Base-by-base conservation (phyloP, 2,329 filamentous ascomycete genomes). In the Sporothrix luriei region DNA sequence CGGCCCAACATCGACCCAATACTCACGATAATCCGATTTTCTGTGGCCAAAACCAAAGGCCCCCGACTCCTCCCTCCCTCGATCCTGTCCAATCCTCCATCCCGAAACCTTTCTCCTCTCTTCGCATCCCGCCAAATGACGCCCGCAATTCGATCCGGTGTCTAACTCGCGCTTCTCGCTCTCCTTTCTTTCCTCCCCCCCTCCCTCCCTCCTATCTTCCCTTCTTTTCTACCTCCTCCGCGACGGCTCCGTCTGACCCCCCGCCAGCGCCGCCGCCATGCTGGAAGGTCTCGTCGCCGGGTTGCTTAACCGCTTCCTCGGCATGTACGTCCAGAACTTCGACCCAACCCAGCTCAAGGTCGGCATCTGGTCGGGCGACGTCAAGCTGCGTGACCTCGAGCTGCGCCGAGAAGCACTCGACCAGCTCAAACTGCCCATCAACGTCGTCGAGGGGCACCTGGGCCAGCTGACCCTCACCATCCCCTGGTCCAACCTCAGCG, bases 261-360 rank as follows among this genome's bases (percentile, higher is more conserved):
- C 48, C n/a, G 16, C 49, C 54, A 14, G 33, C 75, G 76, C 79
- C 79, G 79, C 82, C 85, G 85, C 79, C 77, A 99, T 99, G 95
- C 88, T 99, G 83, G 95, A 99, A 87, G 92, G 94, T 75, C 86
- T 99, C 75, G 95, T 98, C 73, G 93, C 95, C 76, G 96, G 94
- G 82, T 86, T 99, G 84, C 90, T 99, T 76, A 99, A 99, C 84
- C 91, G 96, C 84, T 98, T 99, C 82, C 83, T 99, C 88, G 96
- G 95, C 86, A 97, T 98, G 91, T 99, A 99, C 81, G 94, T 99
- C 81, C 94, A 97, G 86, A 98, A 99, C 82, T 99, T 99, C 79
- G 95, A 99, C 80, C 93, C 95, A 68, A 91, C 93, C 77, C 95
- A 99, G 83, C 87, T 99, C 74, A 99, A 99, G 79, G 94, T 99